Evolutionary conservation across 768 basidiomycete genomes (phyloP).

Genomic region (Suillus cothurnatus): DNA sequence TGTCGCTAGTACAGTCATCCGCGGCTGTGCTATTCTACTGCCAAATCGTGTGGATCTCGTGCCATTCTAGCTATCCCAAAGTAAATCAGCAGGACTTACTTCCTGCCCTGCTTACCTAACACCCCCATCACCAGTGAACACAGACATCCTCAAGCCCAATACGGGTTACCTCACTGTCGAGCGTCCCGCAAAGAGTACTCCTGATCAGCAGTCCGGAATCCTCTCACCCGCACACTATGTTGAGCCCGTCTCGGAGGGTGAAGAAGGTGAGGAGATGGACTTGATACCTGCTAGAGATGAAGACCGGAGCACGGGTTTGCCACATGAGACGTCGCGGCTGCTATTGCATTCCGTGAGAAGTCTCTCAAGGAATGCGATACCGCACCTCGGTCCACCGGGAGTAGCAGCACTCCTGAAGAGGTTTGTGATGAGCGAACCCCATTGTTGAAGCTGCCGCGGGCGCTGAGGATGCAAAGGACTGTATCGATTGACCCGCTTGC

Average conservation of each 20-base stretch:
- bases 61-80: conserved; percentile 98
- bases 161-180: conserved; percentile 78
- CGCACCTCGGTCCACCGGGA: conserved; percentile 7
- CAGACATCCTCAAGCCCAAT: conserved; percentile 91
- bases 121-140: conserved; percentile 73
- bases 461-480: conserved; percentile 31
- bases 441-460: conserved; percentile 33
- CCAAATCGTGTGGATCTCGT: conserved; percentile 96
- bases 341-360: conserved; percentile 83
- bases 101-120: not conserved
- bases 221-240: conserved; percentile 52
- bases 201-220: conserved; percentile 43
- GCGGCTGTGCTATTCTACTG: conserved; percentile 91
- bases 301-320: conserved; percentile 75
- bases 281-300: conserved; percentile 78
- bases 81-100: conserved; percentile 40
- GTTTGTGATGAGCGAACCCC: conserved; percentile 39
- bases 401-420: conserved; percentile 16
- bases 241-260: conserved; percentile 95
- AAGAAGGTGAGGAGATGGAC: conserved; percentile 80
- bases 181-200: conserved; percentile 66
- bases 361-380: conserved; percentile 57
- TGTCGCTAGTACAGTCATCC: conserved; percentile 80
- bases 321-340: conserved; percentile 77
- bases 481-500: conserved; percentile 87